Conservation (phyloP, 345 rosid genomes). For the Draba incana region DNA sequence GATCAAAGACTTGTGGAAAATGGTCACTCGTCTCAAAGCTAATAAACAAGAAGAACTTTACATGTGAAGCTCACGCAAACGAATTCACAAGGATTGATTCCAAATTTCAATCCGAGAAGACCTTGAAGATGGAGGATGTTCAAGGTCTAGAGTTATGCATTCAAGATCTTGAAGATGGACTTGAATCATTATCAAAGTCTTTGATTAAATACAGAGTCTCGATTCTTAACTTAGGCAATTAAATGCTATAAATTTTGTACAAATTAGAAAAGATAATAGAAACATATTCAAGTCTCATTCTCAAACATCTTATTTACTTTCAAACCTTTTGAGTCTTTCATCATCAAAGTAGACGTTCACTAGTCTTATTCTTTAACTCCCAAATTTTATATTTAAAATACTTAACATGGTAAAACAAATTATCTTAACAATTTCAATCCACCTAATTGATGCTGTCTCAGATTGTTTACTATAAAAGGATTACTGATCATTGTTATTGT, state of each 20-base stretch:
- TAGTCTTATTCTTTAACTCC: not conserved
- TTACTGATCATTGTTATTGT: too few species aligned
- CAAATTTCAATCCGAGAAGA: slow-evolving; percentile 13
- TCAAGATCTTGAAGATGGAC: slow-evolving; percentile 46
- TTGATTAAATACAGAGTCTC: slow-evolving; percentile 52
- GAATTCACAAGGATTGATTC: slow-evolving; percentile 36
- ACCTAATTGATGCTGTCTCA: too few species aligned
- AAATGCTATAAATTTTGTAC: slow-evolving; percentile 16
- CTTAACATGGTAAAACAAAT: not conserved
- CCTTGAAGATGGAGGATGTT: slow-evolving; percentile 25
- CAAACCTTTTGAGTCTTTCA: not conserved
- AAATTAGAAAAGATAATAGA: not conserved
- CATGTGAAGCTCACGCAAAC: slow-evolving; percentile 7
- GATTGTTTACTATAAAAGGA: too few species aligned
- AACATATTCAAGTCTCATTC: not conserved
- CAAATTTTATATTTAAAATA: slow-evolving; percentile 2
- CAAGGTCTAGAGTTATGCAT: slow-evolving; percentile 43
- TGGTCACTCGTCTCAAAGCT: slow-evolving; percentile 32
- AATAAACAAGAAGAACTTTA: slow-evolving; percentile 10
- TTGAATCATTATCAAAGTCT: slow-evolving; percentile 38
- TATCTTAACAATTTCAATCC: too few species aligned
- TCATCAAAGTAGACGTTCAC: slow-evolving; percentile 5
- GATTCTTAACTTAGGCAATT: slow-evolving; percentile 48
- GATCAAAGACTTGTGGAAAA: slow-evolving; percentile 15
- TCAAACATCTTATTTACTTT: not conserved